A percentile compares a stretch with the other conserved stretches of the same genome.
phyloP scores from a whole-genome alignment of 345 rosid genomes.

The Melaleuca quinquenervia region DNA sequence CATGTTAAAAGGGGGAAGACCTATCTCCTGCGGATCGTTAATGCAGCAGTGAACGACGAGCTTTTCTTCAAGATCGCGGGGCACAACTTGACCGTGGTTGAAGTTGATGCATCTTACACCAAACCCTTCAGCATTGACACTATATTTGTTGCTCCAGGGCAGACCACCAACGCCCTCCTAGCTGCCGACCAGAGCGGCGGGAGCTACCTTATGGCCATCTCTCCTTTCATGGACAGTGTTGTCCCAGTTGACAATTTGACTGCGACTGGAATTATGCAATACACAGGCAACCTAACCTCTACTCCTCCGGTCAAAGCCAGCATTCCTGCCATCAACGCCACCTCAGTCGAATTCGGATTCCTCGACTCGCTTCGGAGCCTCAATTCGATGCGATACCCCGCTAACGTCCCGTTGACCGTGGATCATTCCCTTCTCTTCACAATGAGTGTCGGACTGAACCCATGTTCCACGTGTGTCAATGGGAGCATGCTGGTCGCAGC shows the following conservation, averaged over 20 bases:
- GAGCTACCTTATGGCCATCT: constrained; percentile 41
- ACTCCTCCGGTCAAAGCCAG: constrained; percentile 21
- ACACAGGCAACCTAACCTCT: constrained; percentile 23
- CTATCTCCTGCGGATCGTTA: constrained; percentile 52
- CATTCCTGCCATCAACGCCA: constrained; percentile 51
- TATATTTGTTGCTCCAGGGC: constrained; percentile 60
- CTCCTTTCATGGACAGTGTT: constrained; percentile 72
- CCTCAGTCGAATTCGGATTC: constrained; percentile 24
- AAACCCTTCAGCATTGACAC: constrained; percentile 47
- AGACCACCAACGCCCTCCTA: constrained; percentile 64
- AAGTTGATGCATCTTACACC: constrained; percentile 52
- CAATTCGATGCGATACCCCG: constrained; percentile 37
- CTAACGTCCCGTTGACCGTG: constrained; percentile 37
- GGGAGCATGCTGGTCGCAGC: constrained; percentile 28
- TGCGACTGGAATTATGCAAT: constrained; percentile 27
- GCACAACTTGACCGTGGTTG: constrained; percentile 56
- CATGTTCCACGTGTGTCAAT: constrained; percentile 52
- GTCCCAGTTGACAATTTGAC: constrained; percentile 51
- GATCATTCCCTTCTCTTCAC: constrained; percentile 48
- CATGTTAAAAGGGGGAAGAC: constrained; percentile 49
- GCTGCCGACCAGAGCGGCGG: constrained; percentile 26
- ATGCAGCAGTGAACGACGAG: constrained; percentile 69
- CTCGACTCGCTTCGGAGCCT: constrained; percentile 41
- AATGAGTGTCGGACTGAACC: constrained; percentile 46
- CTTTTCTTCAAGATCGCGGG: constrained; percentile 63